phyloP scores from a whole-genome alignment of 1,139 yeast species.

The Meyerozyma athensensis region DNA sequence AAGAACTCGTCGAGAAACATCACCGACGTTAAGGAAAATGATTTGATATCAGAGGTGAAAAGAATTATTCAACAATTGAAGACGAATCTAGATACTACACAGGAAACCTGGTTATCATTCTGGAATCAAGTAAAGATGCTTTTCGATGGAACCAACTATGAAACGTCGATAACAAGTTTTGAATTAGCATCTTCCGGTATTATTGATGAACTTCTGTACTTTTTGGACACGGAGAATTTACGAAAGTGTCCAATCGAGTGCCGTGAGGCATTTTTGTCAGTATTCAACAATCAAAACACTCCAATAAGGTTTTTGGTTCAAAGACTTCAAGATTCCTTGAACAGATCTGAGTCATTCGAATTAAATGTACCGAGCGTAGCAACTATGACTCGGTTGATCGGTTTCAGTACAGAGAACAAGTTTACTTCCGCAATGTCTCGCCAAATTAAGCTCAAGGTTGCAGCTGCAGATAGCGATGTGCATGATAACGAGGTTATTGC shows the following conservation, averaged over 20 bases:
- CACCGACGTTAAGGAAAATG: not conserved
- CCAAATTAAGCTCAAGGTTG: slow-evolving; percentile 60
- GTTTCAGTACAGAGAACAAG: slow-evolving; percentile 9
- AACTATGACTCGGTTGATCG: slow-evolving; percentile 12
- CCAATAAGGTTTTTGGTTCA: slow-evolving; percentile 42
- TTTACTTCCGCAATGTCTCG: slow-evolving; percentile 62
- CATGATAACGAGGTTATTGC: slow-evolving; percentile 24
- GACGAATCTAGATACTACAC: slow-evolving; percentile 12
- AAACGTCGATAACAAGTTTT: slow-evolving; percentile 54
- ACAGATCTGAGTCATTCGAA: slow-evolving; percentile 73
- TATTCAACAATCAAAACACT: slow-evolving; percentile 36
- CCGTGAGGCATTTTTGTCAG: slow-evolving; percentile 42
- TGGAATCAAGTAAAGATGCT: slow-evolving; percentile 44
- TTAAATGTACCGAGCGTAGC: slow-evolving; percentile 52
- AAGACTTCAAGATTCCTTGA: slow-evolving; percentile 69
- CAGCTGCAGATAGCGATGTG: slow-evolving; percentile 20
- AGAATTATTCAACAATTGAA: slow-evolving; percentile 11
- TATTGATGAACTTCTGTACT: slow-evolving; percentile 40
- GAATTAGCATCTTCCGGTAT: slow-evolving; percentile 72
- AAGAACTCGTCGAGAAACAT: not conserved
- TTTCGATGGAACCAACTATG: slow-evolving; percentile 16
- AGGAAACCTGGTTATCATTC: slow-evolving; percentile 37
- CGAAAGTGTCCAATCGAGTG: slow-evolving; percentile 24
- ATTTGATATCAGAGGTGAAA: slow-evolving; percentile 14
- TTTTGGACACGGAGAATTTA: slow-evolving; percentile 28